Evolutionary conservation across 768 basidiomycete species (phyloP).

Genomic region (Mycena venus): DNA sequence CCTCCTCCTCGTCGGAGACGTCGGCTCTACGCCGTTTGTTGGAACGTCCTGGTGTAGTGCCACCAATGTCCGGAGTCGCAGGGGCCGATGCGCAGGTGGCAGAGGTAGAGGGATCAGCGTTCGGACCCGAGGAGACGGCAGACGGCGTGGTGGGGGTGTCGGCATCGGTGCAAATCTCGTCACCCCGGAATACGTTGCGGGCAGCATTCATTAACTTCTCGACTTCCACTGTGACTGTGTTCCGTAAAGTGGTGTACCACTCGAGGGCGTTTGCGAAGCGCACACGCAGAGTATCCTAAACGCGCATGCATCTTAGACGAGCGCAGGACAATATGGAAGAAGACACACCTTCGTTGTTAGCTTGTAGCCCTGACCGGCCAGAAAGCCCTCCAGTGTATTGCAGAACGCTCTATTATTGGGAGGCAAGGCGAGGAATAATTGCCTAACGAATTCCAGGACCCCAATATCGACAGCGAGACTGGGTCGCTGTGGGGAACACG

Average conservation of each 20-base stretch:
- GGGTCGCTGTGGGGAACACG: too few species aligned
- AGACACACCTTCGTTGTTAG: neutral
- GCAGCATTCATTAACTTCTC: neutral
- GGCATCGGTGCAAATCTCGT: neutral
- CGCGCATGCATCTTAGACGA: neutral
- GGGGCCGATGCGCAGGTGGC: neutral
- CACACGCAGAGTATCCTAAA: constrained; percentile 37
- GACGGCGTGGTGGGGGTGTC: neutral
- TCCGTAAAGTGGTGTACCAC: constrained; percentile 38
- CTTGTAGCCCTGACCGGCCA: neutral
- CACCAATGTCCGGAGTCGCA: too few species aligned
- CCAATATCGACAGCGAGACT: neutral
- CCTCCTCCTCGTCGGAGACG: neutral
- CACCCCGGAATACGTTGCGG: neutral
- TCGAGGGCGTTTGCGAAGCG: constrained; percentile 42
- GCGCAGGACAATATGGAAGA: too few species aligned
- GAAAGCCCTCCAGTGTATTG: neutral
- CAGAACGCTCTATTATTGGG: constrained; percentile 1
- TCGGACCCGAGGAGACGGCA: too few species aligned
- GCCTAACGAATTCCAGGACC: neutral
- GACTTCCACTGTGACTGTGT: neutral
- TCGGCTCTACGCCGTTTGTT: neutral
- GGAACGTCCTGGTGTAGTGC: too few species aligned
- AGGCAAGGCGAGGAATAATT: neutral
- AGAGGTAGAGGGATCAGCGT: neutral